A percentile compares a stretch with the other conserved stretches of the same genome.
phyloP scores from a whole-genome alignment of 768 basidiomycete species.

The Cyclocybe aegerita region DNA sequence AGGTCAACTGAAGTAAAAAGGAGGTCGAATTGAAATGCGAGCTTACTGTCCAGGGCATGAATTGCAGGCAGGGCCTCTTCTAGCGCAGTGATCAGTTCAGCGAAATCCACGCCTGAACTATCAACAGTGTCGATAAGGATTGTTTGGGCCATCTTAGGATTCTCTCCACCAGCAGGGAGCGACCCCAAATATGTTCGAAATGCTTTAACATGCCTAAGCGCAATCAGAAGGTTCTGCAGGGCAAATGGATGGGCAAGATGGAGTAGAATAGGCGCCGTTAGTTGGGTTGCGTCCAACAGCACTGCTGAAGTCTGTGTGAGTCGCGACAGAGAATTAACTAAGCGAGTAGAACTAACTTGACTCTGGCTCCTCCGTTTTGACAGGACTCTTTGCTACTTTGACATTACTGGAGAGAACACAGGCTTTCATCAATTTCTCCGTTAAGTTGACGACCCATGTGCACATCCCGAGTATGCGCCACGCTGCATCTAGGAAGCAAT shows the following conservation, averaged over 20 bases:
- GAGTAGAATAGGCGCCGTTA: slow-evolving; percentile 41
- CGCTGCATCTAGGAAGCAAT: slow-evolving; percentile 48
- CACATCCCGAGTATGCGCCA: slow-evolving; percentile 72
- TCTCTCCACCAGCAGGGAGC: slow-evolving; percentile 58
- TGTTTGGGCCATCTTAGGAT: slow-evolving; percentile 61
- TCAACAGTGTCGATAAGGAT: slow-evolving; percentile 62
- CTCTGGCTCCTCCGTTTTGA: slow-evolving; percentile 6
- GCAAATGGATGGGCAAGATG: slow-evolving; percentile 64
- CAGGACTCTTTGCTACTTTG: neutral
- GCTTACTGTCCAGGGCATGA: slow-evolving; percentile 33
- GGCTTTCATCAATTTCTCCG: slow-evolving; percentile 61
- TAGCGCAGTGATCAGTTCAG: slow-evolving; percentile 47
- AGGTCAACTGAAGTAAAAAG: neutral
- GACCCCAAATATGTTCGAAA: slow-evolving; percentile 55
- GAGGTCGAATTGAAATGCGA: neutral
- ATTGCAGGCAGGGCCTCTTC: slow-evolving; percentile 33
- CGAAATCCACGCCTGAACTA: slow-evolving; percentile 64
- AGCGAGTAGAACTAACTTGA: neutral
- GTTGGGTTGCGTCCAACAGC: neutral
- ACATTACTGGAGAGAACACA: slow-evolving; percentile 39
- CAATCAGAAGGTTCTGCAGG: slow-evolving; percentile 47
- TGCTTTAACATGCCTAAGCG: slow-evolving; percentile 55
- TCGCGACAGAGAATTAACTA: slow-evolving; percentile 2
- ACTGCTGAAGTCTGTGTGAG: slow-evolving; percentile 1
- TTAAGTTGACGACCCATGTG: slow-evolving; percentile 59